Percentiles rank a stretch among this genome's conserved stretches.
Evolutionary conservation across 2,329 filamentous ascomycete species (phyloP).

Genomic region (Xylaria arbuscula): DNA sequence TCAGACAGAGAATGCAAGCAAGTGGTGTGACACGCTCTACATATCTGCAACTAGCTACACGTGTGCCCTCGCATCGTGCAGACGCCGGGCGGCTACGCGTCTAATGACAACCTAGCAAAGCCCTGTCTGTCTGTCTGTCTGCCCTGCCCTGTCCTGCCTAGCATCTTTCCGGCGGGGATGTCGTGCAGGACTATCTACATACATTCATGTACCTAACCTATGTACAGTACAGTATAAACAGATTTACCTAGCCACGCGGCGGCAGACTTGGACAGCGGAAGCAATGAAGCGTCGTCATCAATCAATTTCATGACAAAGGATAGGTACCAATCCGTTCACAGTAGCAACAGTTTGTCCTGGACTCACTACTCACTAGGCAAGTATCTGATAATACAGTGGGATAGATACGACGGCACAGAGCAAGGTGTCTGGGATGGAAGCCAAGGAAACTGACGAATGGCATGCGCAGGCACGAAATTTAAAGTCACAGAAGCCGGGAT

Average conservation of each 20-base stretch:
- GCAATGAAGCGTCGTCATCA: too few species aligned
- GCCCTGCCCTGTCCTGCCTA: not conserved
- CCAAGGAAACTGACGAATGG: constrained; percentile 12
- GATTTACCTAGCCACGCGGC: too few species aligned
- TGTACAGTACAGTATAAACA: not conserved
- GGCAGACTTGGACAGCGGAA: too few species aligned
- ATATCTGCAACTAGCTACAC: not conserved
- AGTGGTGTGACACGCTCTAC: constrained; percentile 16
- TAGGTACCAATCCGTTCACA: not conserved
- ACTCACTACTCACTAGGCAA: not conserved
- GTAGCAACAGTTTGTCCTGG: not conserved
- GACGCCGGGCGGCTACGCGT: constrained; percentile 45
- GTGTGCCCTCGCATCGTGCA: constrained; percentile 15
- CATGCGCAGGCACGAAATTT: constrained; percentile 2
- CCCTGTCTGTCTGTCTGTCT: not conserved
- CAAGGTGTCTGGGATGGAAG: not conserved
- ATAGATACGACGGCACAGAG: not conserved
- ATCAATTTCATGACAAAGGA: too few species aligned
- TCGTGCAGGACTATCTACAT: not conserved
- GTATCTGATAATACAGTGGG: not conserved
- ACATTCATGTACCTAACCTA: not conserved
- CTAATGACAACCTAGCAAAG: constrained; percentile 34
- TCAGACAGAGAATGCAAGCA: not conserved
- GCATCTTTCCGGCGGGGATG: constrained; percentile 1
- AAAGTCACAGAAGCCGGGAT: not conserved